Evolutionary conservation across 306 rosid species (phyloP).

Genomic region (Geum urbanum): DNA sequence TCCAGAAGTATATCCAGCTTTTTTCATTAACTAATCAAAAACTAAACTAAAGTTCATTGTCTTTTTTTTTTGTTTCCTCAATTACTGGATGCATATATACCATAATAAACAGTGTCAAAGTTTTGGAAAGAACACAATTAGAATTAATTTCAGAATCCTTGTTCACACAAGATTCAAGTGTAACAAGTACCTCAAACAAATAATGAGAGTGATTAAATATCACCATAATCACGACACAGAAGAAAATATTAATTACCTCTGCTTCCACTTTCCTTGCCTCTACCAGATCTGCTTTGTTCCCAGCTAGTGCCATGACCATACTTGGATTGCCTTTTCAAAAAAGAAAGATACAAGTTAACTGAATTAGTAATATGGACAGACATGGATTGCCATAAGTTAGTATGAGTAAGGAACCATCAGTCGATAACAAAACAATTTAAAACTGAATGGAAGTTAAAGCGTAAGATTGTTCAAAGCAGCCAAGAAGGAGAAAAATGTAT

Average conservation of each 20-base stretch:
- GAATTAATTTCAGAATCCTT: no score
- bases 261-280: constrained; percentile 49
- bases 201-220: neutral
- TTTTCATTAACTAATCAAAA: neutral
- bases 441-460: neutral
- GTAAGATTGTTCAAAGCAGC: constrained; percentile 2
- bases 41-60: neutral
- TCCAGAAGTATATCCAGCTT: neutral
- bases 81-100: neutral
- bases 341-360: neutral
- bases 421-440: neutral
- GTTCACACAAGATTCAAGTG: neutral
- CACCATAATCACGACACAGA: neutral
- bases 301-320: constrained; percentile 68
- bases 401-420: no score
- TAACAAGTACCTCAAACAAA: neutral
- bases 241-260: constrained; percentile 37
- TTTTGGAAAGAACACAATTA: no score
- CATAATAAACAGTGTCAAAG: neutral
- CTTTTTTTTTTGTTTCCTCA: neutral
- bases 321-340: constrained; percentile 45
- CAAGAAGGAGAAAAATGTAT: neutral
- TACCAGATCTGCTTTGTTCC: constrained; percentile 53
- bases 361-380: neutral
- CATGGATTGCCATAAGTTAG: no score